phyloP scores from a whole-genome alignment of 83 land plant genomes.

The Isoetes engelmannii region DNA sequence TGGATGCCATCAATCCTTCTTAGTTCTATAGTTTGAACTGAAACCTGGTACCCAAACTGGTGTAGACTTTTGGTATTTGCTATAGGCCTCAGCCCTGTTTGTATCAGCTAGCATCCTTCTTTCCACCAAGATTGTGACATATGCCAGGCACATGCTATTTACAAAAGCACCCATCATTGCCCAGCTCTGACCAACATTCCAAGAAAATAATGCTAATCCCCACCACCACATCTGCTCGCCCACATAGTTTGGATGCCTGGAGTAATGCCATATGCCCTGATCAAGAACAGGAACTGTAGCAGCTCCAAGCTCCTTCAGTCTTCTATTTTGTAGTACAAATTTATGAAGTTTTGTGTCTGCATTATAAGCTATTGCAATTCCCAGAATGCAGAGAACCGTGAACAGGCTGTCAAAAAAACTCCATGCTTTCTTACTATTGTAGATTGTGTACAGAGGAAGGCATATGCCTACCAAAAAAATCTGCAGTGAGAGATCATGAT shows the following conservation, averaged over 20 bases:
- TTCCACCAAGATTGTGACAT: constrained; percentile 82
- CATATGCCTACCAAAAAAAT: constrained; percentile 78
- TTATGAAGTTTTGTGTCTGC: constrained; percentile 80
- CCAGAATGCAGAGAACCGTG: constrained; percentile 43
- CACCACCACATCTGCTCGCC: constrained; percentile 99
- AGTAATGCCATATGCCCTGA: constrained; percentile 69
- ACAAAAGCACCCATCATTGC: constrained; percentile 56
- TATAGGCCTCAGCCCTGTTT: constrained; percentile 60
- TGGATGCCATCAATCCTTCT: too few relatives aligned
- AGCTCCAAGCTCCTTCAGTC: constrained; percentile 47
- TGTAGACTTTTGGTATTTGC: constrained; percentile 63
- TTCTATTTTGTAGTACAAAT: constrained; percentile 46
- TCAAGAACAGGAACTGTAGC: constrained; percentile 58
- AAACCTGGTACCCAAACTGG: constrained; percentile 92
- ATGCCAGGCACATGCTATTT: constrained; percentile 69
- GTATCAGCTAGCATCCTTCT: constrained; percentile 48
- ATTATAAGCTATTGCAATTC: constrained; percentile 56
- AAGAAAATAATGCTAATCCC: constrained; percentile 65
- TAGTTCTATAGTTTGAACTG: constrained; percentile 22
- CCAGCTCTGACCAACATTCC: constrained; percentile 75
- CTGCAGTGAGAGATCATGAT: constrained; percentile 33
- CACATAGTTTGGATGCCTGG: constrained; percentile 95
- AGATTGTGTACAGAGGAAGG: constrained; percentile 72
- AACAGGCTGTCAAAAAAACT: constrained; percentile 51
- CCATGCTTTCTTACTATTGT: constrained; percentile 48